Conservation (phyloP, 805 yeast genomes). For the Saturnispora serradocipensis region DNA sequence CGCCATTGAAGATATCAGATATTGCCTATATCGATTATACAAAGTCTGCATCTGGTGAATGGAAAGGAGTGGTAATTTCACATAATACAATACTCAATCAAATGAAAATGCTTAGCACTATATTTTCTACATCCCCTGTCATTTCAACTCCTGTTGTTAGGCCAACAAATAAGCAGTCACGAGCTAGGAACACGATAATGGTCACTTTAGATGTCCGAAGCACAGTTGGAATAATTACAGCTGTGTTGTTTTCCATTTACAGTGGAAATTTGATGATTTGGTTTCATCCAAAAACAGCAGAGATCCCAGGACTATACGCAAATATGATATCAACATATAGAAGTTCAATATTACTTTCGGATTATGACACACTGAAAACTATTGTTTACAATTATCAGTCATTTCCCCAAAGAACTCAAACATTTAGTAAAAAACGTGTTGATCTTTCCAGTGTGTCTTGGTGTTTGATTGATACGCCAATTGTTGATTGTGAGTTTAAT, state of each 20-base stretch:
- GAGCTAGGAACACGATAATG: conserved; percentile 46
- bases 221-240: conserved; percentile 79
- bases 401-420: conserved; percentile 75
- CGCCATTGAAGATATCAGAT: conserved; percentile 66
- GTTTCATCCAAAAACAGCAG: conserved; percentile 67
- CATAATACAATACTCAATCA: conserved; percentile 85
- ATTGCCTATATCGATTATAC: conserved; percentile 91
- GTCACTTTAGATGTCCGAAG: conserved; percentile 62
- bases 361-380: conserved; percentile 79
- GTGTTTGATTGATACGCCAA: conserved; percentile 82
- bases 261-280: conserved; percentile 77
- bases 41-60: conserved; percentile 81
- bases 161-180: conserved; percentile 38
- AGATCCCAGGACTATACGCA: conserved; percentile 81
- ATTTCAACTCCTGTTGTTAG: conserved; percentile 35
- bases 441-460: conserved; percentile 75
- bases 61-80: conserved; percentile 87
- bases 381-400: conserved; percentile 90
- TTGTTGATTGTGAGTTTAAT: conserved; percentile 88
- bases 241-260: conserved; percentile 71
- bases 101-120: conserved; percentile 63
- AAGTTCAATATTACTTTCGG: conserved; percentile 71
- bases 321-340: conserved; percentile 60
- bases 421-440: conserved; percentile 65
- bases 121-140: conserved; percentile 54